phyloP scores from a whole-genome alignment of 305 asterid species.

The Withania somnifera region DNA sequence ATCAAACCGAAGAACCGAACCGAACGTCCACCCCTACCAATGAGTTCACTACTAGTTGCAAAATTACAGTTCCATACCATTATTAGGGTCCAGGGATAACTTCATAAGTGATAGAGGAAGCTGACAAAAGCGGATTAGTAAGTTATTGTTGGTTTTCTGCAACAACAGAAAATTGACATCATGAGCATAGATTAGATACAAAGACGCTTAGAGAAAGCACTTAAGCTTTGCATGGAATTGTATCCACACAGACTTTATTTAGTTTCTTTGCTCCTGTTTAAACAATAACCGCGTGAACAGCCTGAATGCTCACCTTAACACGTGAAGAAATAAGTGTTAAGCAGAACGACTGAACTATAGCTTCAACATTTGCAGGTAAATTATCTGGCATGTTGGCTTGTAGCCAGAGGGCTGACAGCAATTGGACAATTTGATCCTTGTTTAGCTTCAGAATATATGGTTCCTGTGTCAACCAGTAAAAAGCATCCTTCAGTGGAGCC shows the following conservation, averaged over 20 bases:
- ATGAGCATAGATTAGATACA: background rate
- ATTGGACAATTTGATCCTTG: conserved; percentile 79
- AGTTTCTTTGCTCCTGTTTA: background rate
- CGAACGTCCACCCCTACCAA: too few relatives aligned
- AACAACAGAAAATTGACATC: conserved; percentile 16
- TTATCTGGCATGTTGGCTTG: conserved; percentile 77
- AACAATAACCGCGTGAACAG: background rate
- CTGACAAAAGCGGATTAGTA: conserved; percentile 67
- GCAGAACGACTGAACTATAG: conserved; percentile 87
- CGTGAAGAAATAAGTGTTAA: conserved; percentile 53
- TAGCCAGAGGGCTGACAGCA: conserved; percentile 81
- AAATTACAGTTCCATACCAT: conserved; percentile 26
- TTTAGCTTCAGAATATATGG: conserved; percentile 57
- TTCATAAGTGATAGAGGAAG: conserved; percentile 70
- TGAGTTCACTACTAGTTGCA: background rate
- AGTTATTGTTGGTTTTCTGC: conserved; percentile 48
- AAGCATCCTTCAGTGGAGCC: background rate
- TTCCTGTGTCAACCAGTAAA: conserved; percentile 42
- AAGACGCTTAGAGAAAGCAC: background rate
- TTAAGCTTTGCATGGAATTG: background rate
- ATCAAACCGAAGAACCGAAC: too few relatives aligned
- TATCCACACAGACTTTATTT: background rate
- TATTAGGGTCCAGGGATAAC: conserved; percentile 50
- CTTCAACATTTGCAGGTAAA: conserved; percentile 78
- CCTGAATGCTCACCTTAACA: conserved; percentile 42